phyloP scores from a whole-genome alignment of 140 eudicot species.

The Anethum foeniculum region DNA sequence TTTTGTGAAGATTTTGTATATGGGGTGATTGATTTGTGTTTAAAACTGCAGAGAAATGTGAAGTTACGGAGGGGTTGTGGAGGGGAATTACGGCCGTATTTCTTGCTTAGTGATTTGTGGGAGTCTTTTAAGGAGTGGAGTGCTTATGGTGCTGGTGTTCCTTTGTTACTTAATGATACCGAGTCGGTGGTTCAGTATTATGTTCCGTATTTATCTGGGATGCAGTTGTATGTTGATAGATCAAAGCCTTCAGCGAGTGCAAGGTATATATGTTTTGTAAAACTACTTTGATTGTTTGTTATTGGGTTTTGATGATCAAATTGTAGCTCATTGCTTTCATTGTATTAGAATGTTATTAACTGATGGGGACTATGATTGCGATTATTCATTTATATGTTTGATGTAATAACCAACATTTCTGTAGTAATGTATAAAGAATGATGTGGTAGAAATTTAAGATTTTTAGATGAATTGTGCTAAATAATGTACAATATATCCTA shows the following conservation, averaged over 20 bases:
- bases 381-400: not conserved
- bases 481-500: not conserved
- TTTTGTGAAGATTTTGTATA: not conserved
- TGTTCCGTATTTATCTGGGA: constrained; percentile 86
- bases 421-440: not conserved
- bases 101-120: constrained; percentile 85
- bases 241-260: constrained; percentile 37
- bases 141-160: constrained; percentile 95
- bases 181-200: constrained; percentile 80
- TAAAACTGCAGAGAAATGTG: constrained; percentile 42
- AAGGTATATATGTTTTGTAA: constrained; percentile 35
- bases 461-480: not conserved
- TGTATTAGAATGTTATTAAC: not conserved
- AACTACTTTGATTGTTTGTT: not conserved
- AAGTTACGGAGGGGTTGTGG: constrained; percentile 52
- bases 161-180: constrained; percentile 59
- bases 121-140: constrained; percentile 92
- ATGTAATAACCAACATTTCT: not conserved
- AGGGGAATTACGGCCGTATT: constrained; percentile 50
- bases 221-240: constrained; percentile 63
- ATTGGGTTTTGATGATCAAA: not conserved
- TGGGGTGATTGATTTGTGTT: constrained; percentile 5
- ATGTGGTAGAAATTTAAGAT: not conserved
- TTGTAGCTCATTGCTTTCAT: not conserved
- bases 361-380: not conserved